Conservation (phyloP, 257 asterid species). For the Penstemon davidsonii region DNA sequence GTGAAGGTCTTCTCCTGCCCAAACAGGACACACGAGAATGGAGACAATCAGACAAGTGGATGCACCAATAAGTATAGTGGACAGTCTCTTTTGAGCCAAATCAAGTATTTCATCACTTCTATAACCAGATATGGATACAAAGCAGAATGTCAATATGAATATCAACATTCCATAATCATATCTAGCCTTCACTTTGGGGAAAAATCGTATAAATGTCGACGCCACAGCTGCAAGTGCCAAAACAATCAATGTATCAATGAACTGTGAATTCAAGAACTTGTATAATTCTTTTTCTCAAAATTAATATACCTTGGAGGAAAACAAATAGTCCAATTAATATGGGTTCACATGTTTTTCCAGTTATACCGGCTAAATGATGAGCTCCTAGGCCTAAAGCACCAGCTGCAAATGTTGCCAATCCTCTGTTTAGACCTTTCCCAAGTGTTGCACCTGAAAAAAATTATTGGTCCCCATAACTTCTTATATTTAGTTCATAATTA, state of each 20-base stretch:
- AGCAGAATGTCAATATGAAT: slow-evolving; percentile 68
- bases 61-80: slow-evolving; percentile 64
- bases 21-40: slow-evolving; percentile 58
- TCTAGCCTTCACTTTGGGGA: slow-evolving; percentile 72
- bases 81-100: slow-evolving; percentile 54
- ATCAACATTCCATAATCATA: slow-evolving; percentile 76
- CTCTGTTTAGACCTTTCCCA: slow-evolving; percentile 76
- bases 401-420: slow-evolving; percentile 64
- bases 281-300: background rate
- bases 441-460: slow-evolving; percentile 65
- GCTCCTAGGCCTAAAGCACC: slow-evolving; percentile 77
- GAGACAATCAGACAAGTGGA: slow-evolving; percentile 56
- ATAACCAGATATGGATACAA: slow-evolving; percentile 67
- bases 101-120: slow-evolving; percentile 50
- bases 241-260: background rate
- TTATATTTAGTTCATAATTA: no score
- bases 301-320: slow-evolving; percentile 59
- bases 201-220: slow-evolving; percentile 66
- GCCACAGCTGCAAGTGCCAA: slow-evolving; percentile 51
- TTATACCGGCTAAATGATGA: slow-evolving; percentile 52
- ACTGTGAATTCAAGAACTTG: background rate
- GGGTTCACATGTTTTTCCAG: slow-evolving; percentile 64
- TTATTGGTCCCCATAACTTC: background rate
- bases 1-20: slow-evolving; percentile 89
- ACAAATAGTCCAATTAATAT: slow-evolving; percentile 62